A percentile compares a stretch with the other conserved stretches of the same genome.
Evolutionary conservation across 129 eudicot species (phyloP).

Genomic region (Centella asiatica): DNA sequence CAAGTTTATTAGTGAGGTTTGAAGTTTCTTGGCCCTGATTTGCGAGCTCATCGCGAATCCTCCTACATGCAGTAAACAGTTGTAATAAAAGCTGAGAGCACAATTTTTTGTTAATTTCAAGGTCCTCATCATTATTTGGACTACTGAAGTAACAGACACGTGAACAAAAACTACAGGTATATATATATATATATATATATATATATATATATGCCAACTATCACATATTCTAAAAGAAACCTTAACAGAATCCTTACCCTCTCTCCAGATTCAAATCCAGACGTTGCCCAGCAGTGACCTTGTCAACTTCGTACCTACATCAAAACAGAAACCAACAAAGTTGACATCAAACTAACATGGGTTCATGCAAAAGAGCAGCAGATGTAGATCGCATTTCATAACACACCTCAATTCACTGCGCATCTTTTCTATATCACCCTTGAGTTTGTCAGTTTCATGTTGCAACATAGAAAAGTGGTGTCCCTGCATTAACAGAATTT

Average conservation of each 20-base stretch:
- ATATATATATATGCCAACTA: too few relatives aligned
- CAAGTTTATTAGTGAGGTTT: slow-evolving; percentile 90
- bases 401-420: slow-evolving; percentile 85
- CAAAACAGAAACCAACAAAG: slow-evolving; percentile 9
- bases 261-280: slow-evolving; percentile 94
- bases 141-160: not conserved
- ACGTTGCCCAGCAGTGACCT: slow-evolving; percentile 94
- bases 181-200: too few relatives aligned
- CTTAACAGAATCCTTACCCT: slow-evolving; percentile 71
- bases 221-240: too few relatives aligned
- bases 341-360: not conserved
- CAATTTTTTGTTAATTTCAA: not conserved
- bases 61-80: slow-evolving; percentile 46
- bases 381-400: slow-evolving; percentile 6
- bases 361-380: slow-evolving; percentile 2
- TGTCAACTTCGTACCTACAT: slow-evolving; percentile 83
- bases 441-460: slow-evolving; percentile 85
- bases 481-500: slow-evolving; percentile 37
- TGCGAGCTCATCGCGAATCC: slow-evolving; percentile 78
- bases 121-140: not conserved
- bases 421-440: slow-evolving; percentile 88
- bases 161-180: not conserved
- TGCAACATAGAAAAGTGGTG: slow-evolving; percentile 79
- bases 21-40: slow-evolving; percentile 86
- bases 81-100: not conserved